Base-by-base conservation (phyloP, 2,329 filamentous ascomycete species). In the Colletotrichum euphorbiae region DNA sequence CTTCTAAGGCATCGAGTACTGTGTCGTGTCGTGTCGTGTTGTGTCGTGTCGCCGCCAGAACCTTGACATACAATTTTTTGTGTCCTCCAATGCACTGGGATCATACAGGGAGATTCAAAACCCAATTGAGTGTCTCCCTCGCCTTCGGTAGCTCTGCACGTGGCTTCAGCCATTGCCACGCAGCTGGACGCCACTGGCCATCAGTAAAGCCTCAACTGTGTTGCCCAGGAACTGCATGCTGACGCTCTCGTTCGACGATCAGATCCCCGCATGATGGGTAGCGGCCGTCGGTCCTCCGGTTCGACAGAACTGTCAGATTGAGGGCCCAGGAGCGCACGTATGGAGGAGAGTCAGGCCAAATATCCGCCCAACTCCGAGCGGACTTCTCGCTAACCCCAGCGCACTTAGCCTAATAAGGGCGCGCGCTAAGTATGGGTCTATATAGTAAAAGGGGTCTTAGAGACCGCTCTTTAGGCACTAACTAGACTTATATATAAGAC, bases 1-100 rank as follows among this genome's bases (percentile, higher is more conserved):
- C 28, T 48, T 48, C 43, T 52, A 55, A 64, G 52, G 54, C 43
- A 43, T 64, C 45, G 33, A 28, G 52, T 33, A 59, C 58, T 13
- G 36, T 8, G 36, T 13, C 4, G 36, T 13, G 36, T 38, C 36
- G 36, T 38, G 36, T 64, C 45, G n/a, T 51, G 43, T 38, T 8
- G 2, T 38, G 36, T 38, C 11, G 36, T 38, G 36, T 64, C 45
- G 24, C 48, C 13, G 17, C 36, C 13, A 12, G n/a, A 21, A 33
- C 62, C 51, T 43, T 36, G 50, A 12, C 11, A 51, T 11, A 21
- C 17, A 24, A 31, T 51, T 15, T 33, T 28, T 28, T n/a, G 9
- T 6, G 24, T 51, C 48, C 15, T n/a, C 36, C 36, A 13, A 38
- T 12, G 28, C 45, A 28, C 24, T 15, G 46, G 60, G 60, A 64